Base-by-base conservation (phyloP, 2,329 filamentous ascomycete species). In the Penicillium sp. region DNA sequence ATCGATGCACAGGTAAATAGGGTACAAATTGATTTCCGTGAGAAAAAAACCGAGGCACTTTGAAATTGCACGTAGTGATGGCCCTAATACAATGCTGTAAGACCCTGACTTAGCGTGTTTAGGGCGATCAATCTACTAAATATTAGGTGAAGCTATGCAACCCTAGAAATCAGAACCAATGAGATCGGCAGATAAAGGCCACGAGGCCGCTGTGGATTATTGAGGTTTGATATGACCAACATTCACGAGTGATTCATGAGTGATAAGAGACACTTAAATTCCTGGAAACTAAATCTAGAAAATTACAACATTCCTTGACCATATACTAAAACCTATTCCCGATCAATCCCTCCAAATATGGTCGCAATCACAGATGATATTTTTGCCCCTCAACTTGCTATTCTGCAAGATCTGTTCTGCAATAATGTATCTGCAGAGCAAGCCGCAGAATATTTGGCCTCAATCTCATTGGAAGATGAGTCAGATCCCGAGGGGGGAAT, bases 101-200 rank as follows among this genome's bases (percentile, higher is more conserved):
- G 10, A 9, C 20, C 20, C 7, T 14, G 32, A n/a, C 22, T 14
- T 35, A 48, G 45, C 16, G 31, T 22, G 7, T 2, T n/a, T 20
- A 37, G n/a, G 31, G 20, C 16, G 18, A 37, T 49, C 16, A 46
- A 14, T 1, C 5, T 20, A 22, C 44, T 35, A 34, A 14, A 49
- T 10, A 6, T 6, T 31, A n/a, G n/a, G n/a, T n/a, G 26, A 39
- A 50, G 29, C 37, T 50, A 45, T 46, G 44, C 20, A 35, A 35
- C 31, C 14, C 22, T 46, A 20, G 14, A 24, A 35, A 42, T 42
- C 18, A 43, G 37, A 50, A 32, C 50, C 50, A 53, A 53, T 47
- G 13, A 53, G 31, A 53, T 46, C 22, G 11, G 8, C 50, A 47
- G 42, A 38, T 47, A 47, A 38, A 53, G 50, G 50, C 40, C 50